Percentiles rank a stretch among this genome's conserved stretches.
Conservation (phyloP, 345 rosid species). For the Melaleuca alternifolia region DNA sequence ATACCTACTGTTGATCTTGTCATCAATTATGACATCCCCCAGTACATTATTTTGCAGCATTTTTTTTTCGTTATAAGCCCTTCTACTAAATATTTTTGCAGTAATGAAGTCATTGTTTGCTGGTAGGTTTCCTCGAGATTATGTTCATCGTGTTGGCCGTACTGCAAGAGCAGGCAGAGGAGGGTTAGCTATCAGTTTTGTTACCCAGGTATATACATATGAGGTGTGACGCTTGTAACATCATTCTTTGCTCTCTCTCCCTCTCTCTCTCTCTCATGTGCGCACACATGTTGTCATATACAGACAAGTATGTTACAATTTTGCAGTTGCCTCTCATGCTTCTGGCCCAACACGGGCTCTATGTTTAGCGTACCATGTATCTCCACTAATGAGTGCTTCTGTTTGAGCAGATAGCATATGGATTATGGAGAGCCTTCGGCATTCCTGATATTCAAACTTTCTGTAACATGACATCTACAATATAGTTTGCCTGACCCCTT, state of each 20-base stretch:
- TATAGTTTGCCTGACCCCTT: neutral
- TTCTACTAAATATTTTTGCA: neutral
- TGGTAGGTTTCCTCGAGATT: constrained; percentile 72
- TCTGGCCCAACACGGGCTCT: neutral
- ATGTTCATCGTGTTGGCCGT: constrained; percentile 96
- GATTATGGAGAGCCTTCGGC: neutral
- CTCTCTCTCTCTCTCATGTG: neutral
- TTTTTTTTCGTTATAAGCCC: neutral
- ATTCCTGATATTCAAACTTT: neutral
- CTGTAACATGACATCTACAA: neutral
- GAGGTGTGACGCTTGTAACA: neutral
- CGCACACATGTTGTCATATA: neutral
- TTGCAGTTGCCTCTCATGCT: neutral
- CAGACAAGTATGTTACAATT: neutral
- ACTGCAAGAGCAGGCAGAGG: constrained; percentile 98
- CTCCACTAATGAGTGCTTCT: neutral
- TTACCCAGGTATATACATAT: constrained; percentile 49
- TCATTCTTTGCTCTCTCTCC: neutral
- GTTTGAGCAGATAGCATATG: neutral
- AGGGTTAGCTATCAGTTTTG: constrained; percentile 77
- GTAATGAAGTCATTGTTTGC: neutral
- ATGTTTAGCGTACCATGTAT: neutral
- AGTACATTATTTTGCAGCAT: constrained; percentile 22
- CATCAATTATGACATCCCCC: constrained; percentile 86
- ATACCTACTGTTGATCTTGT: constrained; percentile 97